Conservation (phyloP, 2,329 filamentous ascomycete species). For the Ascochyta koolunga region DNA sequence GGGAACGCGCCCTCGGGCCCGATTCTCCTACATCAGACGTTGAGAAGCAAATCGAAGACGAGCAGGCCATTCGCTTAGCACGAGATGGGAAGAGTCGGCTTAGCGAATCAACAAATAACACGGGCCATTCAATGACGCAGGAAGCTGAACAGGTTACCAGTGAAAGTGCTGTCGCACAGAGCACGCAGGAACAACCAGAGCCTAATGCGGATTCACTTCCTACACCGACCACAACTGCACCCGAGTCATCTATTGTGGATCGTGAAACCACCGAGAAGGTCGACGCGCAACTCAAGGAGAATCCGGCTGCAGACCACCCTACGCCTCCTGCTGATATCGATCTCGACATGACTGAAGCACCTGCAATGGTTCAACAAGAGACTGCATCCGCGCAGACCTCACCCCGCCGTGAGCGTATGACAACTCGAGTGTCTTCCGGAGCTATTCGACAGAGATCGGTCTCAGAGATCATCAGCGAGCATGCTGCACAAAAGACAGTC, state of each 20-base stretch:
- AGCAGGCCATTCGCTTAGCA: constrained; percentile 52
- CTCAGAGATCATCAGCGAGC: constrained; percentile 72
- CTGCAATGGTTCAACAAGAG: constrained; percentile 13
- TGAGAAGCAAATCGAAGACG: constrained; percentile 62
- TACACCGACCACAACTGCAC: constrained; percentile 43
- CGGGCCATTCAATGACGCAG: constrained; percentile 32
- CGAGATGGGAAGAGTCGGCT: constrained; percentile 41
- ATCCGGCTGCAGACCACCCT: constrained; percentile 34
- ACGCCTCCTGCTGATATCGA: constrained; percentile 46
- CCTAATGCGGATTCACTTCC: constrained; percentile 43
- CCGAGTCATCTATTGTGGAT: constrained; percentile 36
- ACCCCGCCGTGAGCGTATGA: constrained; percentile 61
- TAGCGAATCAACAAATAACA: constrained; percentile 23
- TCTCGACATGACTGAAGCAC: constrained; percentile 42
- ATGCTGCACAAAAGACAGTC: constrained; percentile 54
- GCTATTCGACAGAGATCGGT: constrained; percentile 75
- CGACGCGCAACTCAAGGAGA: constrained; percentile 16
- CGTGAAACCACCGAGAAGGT: constrained; percentile 29
- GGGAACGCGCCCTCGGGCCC: constrained; percentile 50
- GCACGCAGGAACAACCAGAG: constrained; percentile 19
- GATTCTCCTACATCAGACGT: constrained; percentile 62
- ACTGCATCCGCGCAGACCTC: constrained; percentile 32
- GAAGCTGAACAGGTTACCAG: constrained; percentile 28
- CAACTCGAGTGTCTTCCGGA: constrained; percentile 72
- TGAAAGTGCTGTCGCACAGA: constrained; percentile 11